Conservation (phyloP, 306 rosid genomes). For the Lathyrus sativus region DNA sequence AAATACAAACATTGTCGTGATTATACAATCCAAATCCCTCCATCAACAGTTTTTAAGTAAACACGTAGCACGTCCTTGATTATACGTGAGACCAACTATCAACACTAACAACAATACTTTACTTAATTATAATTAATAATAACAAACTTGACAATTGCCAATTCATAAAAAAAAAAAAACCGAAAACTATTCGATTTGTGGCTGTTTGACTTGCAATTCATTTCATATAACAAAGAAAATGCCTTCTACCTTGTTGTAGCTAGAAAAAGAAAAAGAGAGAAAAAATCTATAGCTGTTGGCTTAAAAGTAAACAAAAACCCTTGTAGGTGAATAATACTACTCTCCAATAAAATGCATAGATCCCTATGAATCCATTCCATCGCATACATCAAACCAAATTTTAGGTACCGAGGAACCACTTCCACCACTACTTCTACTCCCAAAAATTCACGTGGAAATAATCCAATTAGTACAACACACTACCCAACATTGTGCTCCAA, state of each 20-base stretch:
- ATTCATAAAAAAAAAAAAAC: neutral
- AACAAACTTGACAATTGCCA: neutral
- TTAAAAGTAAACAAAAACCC: slow-evolving; percentile 11
- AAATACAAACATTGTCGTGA: neutral
- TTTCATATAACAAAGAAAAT: neutral
- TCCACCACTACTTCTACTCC: neutral
- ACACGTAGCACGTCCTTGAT: neutral
- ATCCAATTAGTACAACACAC: neutral
- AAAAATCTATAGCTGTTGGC: neutral
- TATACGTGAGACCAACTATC: slow-evolving; percentile 33
- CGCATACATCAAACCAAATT: neutral
- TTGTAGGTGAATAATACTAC: neutral
- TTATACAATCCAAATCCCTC: slow-evolving; percentile 12
- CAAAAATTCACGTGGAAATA: neutral
- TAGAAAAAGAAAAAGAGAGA: neutral
- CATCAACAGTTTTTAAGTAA: neutral
- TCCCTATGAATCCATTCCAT: slow-evolving; percentile 27
- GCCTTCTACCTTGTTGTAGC: neutral
- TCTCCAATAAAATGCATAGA: neutral
- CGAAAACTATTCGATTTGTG: neutral
- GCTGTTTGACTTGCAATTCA: slow-evolving; percentile 19
- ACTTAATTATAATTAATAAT: neutral
- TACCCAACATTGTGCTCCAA: neutral
- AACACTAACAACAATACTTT: neutral
- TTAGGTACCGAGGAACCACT: neutral